Percentiles rank a stretch among this genome's conserved stretches.
Evolutionary conservation across 2,329 filamentous ascomycete species (phyloP).

Genomic region (Chaetothyriales sp.): DNA sequence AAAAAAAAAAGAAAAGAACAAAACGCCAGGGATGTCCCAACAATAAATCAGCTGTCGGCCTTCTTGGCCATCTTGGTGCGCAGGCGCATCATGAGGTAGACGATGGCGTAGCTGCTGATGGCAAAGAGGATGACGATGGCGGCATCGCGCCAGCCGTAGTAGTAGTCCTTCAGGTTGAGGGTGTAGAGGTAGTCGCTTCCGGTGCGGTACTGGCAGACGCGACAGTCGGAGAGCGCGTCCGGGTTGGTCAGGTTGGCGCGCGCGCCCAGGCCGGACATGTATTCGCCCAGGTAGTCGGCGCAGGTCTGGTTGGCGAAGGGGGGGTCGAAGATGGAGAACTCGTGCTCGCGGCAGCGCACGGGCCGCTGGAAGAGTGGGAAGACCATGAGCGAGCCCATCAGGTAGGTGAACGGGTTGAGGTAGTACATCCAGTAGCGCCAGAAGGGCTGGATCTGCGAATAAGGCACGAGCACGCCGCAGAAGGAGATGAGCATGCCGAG

Average conservation of each 20-base stretch:
- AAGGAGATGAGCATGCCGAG: constrained; percentile 56
- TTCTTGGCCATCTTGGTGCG: constrained; percentile 26
- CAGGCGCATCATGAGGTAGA: constrained; percentile 28
- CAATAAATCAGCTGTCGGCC: constrained; percentile 16
- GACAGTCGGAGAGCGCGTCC: constrained; percentile 38
- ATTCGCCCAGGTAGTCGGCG: constrained; percentile 40
- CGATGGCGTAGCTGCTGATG: constrained; percentile 38
- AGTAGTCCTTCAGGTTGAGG: constrained; percentile 45
- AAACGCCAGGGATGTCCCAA: too few species aligned
- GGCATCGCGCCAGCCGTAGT: constrained; percentile 52
- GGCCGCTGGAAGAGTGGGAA: constrained; percentile 36
- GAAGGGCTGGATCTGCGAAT: constrained; percentile 46
- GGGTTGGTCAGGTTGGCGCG: constrained; percentile 45
- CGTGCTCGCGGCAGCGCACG: constrained; percentile 33
- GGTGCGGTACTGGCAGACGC: constrained; percentile 44
- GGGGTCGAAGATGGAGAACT: constrained; percentile 35
- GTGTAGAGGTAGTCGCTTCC: constrained; percentile 46
- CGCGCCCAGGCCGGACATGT: constrained; percentile 28
- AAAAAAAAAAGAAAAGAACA: not conserved
- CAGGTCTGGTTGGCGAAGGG: constrained; percentile 40
- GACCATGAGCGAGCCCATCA: constrained; percentile 41
- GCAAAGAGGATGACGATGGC: constrained; percentile 44
- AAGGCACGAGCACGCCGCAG: constrained; percentile 59
- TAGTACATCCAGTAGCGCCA: constrained; percentile 54
- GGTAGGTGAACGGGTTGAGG: constrained; percentile 46